Conservation (phyloP, 257 asterid genomes). For the Cruciata laevipes region DNA sequence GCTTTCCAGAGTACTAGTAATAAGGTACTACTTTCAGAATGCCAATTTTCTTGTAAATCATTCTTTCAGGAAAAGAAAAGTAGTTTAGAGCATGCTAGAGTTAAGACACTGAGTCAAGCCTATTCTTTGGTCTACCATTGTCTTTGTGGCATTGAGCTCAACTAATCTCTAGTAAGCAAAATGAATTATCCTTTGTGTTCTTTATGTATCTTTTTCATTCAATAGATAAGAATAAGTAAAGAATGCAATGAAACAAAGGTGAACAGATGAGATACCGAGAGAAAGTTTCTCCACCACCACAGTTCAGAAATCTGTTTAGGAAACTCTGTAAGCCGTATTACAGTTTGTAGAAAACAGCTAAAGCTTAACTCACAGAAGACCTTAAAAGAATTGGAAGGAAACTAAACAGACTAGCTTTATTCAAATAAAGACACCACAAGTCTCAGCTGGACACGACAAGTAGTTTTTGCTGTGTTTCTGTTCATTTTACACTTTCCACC, state of each 20-base stretch:
- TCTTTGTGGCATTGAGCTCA: background rate
- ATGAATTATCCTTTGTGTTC: background rate
- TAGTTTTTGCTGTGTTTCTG: background rate
- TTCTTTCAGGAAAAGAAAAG: background rate
- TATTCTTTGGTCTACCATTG: background rate
- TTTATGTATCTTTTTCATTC: background rate
- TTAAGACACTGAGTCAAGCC: background rate
- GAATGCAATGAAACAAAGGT: background rate
- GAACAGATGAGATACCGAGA: background rate
- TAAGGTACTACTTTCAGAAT: constrained; percentile 39
- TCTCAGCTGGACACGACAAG: background rate
- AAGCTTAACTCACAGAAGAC: background rate
- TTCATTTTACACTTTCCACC: background rate
- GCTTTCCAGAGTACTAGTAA: constrained; percentile 64
- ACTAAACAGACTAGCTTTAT: background rate
- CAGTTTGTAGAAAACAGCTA: background rate
- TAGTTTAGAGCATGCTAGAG: constrained; percentile 1
- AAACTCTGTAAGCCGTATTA: background rate
- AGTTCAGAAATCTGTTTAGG: background rate
- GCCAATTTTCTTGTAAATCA: background rate
- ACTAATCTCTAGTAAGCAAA: background rate
- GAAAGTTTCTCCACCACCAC: background rate
- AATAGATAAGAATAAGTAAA: background rate
- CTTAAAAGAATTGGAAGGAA: background rate
- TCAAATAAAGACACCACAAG: background rate